Percentiles rank a stretch among this genome's conserved stretches.
These are phyloP conservation scores for Solanum hybrid DNA, from an alignment of 305 asterid genomes.

Conservation along the genomic window DNA sequence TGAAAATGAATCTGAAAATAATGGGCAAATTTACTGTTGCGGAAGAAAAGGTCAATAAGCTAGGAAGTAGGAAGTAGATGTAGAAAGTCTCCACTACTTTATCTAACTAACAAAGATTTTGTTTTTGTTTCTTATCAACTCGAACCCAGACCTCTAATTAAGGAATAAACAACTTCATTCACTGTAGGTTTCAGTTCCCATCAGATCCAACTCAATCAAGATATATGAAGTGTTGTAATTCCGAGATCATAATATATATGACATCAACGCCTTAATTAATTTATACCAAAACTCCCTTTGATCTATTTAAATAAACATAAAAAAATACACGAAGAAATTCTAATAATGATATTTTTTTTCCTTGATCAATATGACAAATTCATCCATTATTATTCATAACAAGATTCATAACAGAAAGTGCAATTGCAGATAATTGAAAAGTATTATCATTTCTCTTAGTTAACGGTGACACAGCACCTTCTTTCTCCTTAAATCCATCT, in stretches of 20 bases:
- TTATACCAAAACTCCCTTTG: neutral
- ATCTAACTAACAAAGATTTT: neutral
- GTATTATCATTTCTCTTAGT: slow-evolving; percentile 36
- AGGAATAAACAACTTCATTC: no score
- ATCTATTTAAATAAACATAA: neutral
- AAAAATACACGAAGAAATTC: neutral
- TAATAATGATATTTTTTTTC: no score
- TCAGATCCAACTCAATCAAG: neutral
- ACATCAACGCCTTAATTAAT: neutral
- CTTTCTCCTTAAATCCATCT: slow-evolving; percentile 46
- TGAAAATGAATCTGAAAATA: neutral
- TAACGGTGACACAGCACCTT: slow-evolving; percentile 47
- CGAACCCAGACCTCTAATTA: no score
- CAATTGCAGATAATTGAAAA: slow-evolving; percentile 47
- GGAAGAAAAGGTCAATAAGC: neutral
- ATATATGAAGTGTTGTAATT: neutral
- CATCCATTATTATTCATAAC: slow-evolving; percentile 17
- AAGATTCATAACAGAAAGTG: slow-evolving; percentile 33
- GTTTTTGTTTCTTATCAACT: no score
- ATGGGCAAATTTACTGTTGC: neutral
- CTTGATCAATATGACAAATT: neutral
- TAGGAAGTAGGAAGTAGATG: neutral
- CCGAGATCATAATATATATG: neutral
- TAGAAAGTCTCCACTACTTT: neutral
- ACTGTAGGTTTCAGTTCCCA: neutral